Base-by-base conservation (phyloP, 257 asterid species). In the Sherardia arvensis region DNA sequence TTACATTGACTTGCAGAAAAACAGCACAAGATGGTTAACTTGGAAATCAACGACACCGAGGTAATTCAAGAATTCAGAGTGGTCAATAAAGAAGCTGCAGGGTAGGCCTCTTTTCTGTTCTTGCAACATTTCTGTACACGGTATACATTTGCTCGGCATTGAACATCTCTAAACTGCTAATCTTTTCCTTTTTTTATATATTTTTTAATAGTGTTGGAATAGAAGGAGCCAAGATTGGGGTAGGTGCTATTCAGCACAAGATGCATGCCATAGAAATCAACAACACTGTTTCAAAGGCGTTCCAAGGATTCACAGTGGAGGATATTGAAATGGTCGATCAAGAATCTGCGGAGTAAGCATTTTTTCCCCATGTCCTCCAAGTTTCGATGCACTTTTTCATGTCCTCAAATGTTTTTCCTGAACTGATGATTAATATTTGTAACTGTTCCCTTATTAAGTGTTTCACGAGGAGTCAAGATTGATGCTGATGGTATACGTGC, bases 271-370 rank as follows among this genome's bases (percentile, higher is more conserved):
- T 69, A 65, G 86, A 80, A 45, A 80, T 73, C 14, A 75, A 59
- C 54, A 68, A 62, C 29, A 51, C 74, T 43, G 68, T 72, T 61
- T 77, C 85, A 30, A 83, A 80, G 83, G 80, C 76, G 58, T 63
- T 68, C 53, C 87, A 71, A 66, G 79, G 69, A 20, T 80, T 67
- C 20, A 76, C 29, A 71, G 61, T 69, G 29, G 83, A 75, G 33
- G 83, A 75, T 68, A 62, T 66, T 43, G 78, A 66, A 64, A 71
- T 64, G 29, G 59, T 40, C 34, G 79, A 76, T 71, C 79, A 72
- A 70, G 85, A 73, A 79, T 59, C 66, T 56, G 45, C 73, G 53
- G 59, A 76, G 95, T 88, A 84, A 2, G 76, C 61, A 25, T 22
- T 53, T 71, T 55, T 40, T 43, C 17, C 17, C 6, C 51, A 5